These are phyloP conservation scores for Tilletia walkeri DNA, from an alignment of 1,284 basidiomycete genomes.

Conservation along the genomic window DNA sequence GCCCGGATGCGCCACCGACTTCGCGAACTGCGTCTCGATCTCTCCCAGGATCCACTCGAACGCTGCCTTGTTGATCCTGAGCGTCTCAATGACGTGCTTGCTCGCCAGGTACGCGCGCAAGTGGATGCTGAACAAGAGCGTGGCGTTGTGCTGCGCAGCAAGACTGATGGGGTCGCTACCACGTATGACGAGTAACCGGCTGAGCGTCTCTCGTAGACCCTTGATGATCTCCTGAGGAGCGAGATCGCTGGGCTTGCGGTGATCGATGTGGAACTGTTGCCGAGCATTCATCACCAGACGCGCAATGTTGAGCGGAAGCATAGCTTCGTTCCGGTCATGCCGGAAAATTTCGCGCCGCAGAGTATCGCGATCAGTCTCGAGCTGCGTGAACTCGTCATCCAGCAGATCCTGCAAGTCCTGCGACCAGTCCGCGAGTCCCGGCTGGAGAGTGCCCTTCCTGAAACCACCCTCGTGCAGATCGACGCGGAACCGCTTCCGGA, in stretches of 20 bases:
- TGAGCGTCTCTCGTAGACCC: constrained; percentile 61
- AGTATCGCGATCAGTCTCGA: constrained; percentile 71
- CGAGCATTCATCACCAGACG: constrained; percentile 93
- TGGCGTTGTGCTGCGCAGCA: constrained; percentile 85
- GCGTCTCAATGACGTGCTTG: constrained; percentile 53
- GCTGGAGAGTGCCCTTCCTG: constrained; percentile 71
- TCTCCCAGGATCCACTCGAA: constrained; percentile 98
- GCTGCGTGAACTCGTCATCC: constrained; percentile 80
- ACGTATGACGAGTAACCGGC: constrained; percentile 67
- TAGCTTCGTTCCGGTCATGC: constrained; percentile 68
- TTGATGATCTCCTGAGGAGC: constrained; percentile 84
- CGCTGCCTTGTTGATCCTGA: constrained; percentile 63
- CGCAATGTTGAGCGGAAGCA: constrained; percentile 68
- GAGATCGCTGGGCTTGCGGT: constrained; percentile 86
- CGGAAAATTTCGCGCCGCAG: constrained; percentile 80
- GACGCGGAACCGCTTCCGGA: constrained; percentile 85
- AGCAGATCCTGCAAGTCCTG: constrained; percentile 79
- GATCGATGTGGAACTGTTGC: constrained; percentile 96
- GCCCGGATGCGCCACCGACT: constrained; percentile 85
- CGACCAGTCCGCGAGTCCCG: constrained; percentile 89
- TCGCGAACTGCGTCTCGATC: constrained; percentile 70
- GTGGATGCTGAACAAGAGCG: constrained; percentile 81
- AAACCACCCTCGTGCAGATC: constrained; percentile 68
- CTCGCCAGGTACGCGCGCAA: constrained; percentile 51
- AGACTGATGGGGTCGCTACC: constrained; percentile 67